phyloP scores from a whole-genome alignment of 257 asterid genomes.

The Verbascum thapsus region DNA sequence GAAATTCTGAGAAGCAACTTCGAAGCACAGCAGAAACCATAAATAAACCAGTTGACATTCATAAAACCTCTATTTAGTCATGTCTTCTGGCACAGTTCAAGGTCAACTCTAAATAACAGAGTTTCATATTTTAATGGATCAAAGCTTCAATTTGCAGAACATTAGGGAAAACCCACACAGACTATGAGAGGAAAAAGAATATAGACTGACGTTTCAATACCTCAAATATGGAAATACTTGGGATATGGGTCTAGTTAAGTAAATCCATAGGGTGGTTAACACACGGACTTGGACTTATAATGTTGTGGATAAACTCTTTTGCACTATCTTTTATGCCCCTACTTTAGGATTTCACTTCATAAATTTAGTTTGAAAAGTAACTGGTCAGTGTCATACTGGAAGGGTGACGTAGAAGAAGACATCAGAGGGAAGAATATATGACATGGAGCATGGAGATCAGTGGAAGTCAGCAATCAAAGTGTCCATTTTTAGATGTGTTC shows the following conservation, averaged over 20 bases:
- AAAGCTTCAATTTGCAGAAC: not conserved
- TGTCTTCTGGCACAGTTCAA: not conserved
- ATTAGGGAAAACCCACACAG: constrained; percentile 7
- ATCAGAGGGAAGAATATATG: not conserved
- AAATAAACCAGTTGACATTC: not conserved
- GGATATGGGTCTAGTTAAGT: not conserved
- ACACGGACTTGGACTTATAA: not conserved
- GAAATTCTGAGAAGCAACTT: constrained; percentile 12
- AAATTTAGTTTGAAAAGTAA: not conserved
- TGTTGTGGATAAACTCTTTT: not conserved
- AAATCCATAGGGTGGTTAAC: constrained; percentile 9
- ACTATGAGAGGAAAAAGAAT: not conserved
- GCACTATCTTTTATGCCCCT: not conserved
- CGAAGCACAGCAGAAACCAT: constrained; percentile 8
- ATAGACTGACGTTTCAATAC: not conserved
- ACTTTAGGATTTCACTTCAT: constrained; percentile 23
- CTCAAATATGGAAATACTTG: not conserved
- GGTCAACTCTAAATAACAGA: not conserved
- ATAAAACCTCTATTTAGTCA: not conserved
- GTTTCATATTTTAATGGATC: not conserved
- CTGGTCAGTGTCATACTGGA: constrained; percentile 19
- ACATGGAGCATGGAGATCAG: not conserved
- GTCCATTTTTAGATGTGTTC: constrained; percentile 6
- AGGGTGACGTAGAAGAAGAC: not conserved
- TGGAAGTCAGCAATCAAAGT: constrained; percentile 19